Evolutionary conservation across 345 rosid genomes (phyloP), one percentile per base, ranked within the genome.

Genomic region (Sonneratia alba): DNA sequence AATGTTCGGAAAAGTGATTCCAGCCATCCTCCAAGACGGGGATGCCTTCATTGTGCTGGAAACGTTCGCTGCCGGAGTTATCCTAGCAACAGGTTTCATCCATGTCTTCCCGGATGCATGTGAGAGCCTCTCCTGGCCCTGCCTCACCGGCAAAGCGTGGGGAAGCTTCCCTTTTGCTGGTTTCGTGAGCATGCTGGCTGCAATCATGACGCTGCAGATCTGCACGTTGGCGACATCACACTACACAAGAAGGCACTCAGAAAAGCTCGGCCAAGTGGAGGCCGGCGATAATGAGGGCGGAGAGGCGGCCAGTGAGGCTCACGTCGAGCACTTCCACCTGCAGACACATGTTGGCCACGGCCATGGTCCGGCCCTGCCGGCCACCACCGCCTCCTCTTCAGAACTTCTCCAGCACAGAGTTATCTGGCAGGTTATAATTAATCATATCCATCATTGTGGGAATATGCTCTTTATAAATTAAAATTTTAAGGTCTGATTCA

Each of bases 41-140:
- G 70, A 74, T 27, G 19, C 72, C 6, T 91, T 86, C 75, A 77
- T 85, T 18, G 63, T 90, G 12, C 76, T 93, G 13, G 89, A 90
- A 59, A 77, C 88, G 19, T 89, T 93, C 22, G 95, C 93, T 0
- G 79, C 93, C 22, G 45, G 68, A 3, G 86, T 90, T 18, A 93
- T 93, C 47, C 83, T 93, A 0, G 91, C 90, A 0, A 89, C 95
- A 1, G 97, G 93, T 7, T 90, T 87, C 77, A 90, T 86, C 87
- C 98, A 91, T 42, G 93, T 89, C 16, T 71, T 90, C 63, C 97
- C 97, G 1, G 95, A 93, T 71, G 89, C 97, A 22, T 89, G 85
- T 42, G 90, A 85, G 64, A 83, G 79, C 80, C 75, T 90, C 73
- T 74, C 83, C 0, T 92, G 94, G 0, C 27, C 51, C 8, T 88